Conservation (phyloP, 2,329 filamentous ascomycete species). For the Penicillium sp. region DNA sequence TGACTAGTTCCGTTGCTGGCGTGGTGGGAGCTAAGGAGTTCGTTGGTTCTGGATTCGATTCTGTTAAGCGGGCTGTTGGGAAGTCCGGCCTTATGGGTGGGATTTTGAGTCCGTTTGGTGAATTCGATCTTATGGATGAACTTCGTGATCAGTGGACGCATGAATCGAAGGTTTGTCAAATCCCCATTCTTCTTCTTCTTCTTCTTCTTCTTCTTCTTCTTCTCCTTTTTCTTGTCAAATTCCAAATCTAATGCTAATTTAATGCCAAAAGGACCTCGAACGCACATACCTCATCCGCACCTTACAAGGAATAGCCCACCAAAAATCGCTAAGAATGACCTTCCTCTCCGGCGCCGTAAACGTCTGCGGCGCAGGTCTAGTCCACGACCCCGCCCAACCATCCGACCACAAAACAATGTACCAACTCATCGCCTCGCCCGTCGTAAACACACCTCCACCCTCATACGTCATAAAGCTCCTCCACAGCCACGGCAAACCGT, state of each 20-base stretch:
- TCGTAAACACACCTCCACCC: constrained; percentile 85
- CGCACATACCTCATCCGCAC: constrained; percentile 95
- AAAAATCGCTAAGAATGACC: constrained; percentile 95
- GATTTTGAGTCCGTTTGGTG: constrained; percentile 93
- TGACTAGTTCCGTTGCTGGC: constrained; percentile 91
- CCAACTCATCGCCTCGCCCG: constrained; percentile 89
- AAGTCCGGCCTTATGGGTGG: constrained; percentile 96
- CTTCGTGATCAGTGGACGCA: constrained; percentile 98
- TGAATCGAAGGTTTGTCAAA: constrained; percentile 73
- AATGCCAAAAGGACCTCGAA: constrained; percentile 82
- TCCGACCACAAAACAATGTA: constrained; percentile 99
- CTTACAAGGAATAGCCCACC: constrained; percentile 90
- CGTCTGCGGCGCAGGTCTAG: constrained; percentile 85
- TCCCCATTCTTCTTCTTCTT: too few species aligned
- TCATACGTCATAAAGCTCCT: constrained; percentile 89
- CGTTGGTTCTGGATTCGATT: constrained; percentile 88
- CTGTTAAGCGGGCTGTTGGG: constrained; percentile 94
- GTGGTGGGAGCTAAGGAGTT: constrained; percentile 94
- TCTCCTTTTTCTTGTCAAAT: too few species aligned
- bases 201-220: too few species aligned
- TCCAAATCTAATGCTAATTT: too few species aligned
- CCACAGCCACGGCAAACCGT: constrained; percentile 83
- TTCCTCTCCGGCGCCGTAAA: constrained; percentile 92
- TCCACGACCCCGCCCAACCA: constrained; percentile 91
- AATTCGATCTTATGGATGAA: constrained; percentile 92